Evolutionary conservation across 1,284 basidiomycete genomes (phyloP).

Genomic region (Irpex rosettiformis): DNA sequence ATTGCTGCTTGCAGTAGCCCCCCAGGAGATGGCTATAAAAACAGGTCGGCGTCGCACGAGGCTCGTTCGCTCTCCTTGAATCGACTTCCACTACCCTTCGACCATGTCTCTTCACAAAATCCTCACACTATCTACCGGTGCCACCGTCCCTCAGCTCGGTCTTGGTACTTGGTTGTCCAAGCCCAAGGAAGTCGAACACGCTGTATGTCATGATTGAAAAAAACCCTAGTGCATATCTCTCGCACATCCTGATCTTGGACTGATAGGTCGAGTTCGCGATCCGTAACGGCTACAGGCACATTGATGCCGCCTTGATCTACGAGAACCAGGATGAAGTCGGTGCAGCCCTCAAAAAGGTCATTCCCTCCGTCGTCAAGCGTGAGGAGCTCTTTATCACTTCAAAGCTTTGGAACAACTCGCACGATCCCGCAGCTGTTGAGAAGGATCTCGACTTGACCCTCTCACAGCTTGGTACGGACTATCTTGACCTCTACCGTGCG

Average conservation of each 20-base stretch:
- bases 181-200: conserved; percentile 74
- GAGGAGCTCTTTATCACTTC: conserved; percentile 84
- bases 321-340: conserved; percentile 75
- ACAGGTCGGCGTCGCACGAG: background rate
- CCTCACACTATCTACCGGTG: conserved; percentile 50
- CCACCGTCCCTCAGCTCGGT: conserved; percentile 67
- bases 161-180: conserved; percentile 82
- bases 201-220: conserved; percentile 50
- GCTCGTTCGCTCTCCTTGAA: background rate
- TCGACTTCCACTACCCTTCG: background rate
- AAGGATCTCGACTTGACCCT: conserved; percentile 75
- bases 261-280: conserved; percentile 70
- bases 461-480: conserved; percentile 64
- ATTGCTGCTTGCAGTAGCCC: no score
- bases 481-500: conserved; percentile 72
- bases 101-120: conserved; percentile 59
- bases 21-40: background rate
- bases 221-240: no score
- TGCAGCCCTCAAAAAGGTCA: conserved; percentile 72
- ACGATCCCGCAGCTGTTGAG: conserved; percentile 62
- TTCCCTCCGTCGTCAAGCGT: conserved; percentile 74
- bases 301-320: conserved; percentile 78
- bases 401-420: conserved; percentile 76
- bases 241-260: conserved; percentile 1
- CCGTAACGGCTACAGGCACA: conserved; percentile 72